A percentile compares a stretch with the other conserved stretches of the same genome.
These are phyloP conservation scores for Cryptomeria japonica DNA, from an alignment of 75 land plant species.

Conservation along the genomic window DNA sequence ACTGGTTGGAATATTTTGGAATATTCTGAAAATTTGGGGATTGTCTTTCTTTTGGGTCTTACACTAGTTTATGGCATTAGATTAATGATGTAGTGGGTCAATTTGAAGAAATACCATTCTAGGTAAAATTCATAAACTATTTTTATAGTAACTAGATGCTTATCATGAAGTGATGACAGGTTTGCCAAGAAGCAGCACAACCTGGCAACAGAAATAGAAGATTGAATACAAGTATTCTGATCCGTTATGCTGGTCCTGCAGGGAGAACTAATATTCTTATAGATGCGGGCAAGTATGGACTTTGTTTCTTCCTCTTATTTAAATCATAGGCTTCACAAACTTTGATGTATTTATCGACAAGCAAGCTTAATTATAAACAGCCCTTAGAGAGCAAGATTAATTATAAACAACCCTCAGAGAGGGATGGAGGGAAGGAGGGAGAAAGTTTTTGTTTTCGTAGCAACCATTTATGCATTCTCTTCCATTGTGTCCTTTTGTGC, in stretches of 20 bases:
- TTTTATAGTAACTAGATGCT: conserved; percentile 5
- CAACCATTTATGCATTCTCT: background rate
- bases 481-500: background rate
- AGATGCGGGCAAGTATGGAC: conserved; percentile 98
- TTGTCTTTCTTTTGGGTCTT: background rate
- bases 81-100: background rate
- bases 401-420: background rate
- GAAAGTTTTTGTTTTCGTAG: background rate
- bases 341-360: background rate
- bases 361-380: background rate
- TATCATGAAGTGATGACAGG: conserved; percentile 48
- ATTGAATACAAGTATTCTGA: conserved; percentile 86
- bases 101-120: background rate
- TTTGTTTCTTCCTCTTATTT: conserved; percentile 1
- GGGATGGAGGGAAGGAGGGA: background rate
- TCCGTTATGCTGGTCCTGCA: conserved; percentile 56
- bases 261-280: conserved; percentile 77
- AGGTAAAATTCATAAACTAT: background rate
- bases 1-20: background rate
- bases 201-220: conserved; percentile 88
- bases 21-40: background rate
- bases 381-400: background rate
- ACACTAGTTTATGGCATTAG: conserved; percentile 2
- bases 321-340: background rate
- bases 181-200: conserved; percentile 79